Base-by-base conservation (phyloP, 73 alveolate genomes). In the Uronychia setigera region DNA sequence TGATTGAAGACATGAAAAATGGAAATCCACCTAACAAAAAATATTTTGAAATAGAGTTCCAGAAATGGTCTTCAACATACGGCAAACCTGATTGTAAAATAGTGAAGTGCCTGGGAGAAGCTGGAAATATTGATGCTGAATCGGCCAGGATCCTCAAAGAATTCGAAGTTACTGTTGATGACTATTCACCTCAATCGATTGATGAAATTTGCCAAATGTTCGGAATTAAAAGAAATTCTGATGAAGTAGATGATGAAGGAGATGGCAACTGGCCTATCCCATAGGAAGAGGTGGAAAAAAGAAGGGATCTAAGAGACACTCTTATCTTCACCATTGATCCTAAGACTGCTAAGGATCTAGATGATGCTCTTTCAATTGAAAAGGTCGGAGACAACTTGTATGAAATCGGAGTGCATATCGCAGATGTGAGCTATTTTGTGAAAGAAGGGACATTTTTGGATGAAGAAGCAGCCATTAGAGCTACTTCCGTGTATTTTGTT, bases 331-430 rank as follows among this genome's bases (percentile, higher is more conserved):
- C 99, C 75, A 95, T 96, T 19, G 99, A 97, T 80, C 99, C 99
- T 0, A 87, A 90, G 13, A 94, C 99, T 31, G 98, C 99, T 35
- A 97, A 94, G 93, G 99, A 96, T 84, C 89, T 96, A 67, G 99
- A 96, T 88, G 99, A 96, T 89, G 98, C 99, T 31, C 88, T 96
- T 28, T 91, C 94, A 74, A 94, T 96, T n/a, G 92, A 91, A 74
- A 76, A 91, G 59, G 84, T 96, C 35, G 93, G 88, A 59, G 96
- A 87, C 78, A 84, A 93, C 60, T 81, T 86, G 58, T 86, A 92
- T 33, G 97, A 97, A 93, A 92, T 97, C 29, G 99, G 99, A 33
- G 99, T 97, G 34, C 99, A 97, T 93, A 96, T 97, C 31, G 99
- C 99, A 0, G 99, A 97, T 82, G 99, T 97, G 9, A 87, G 98